These are phyloP conservation scores for Fusarium sp. DNA, from an alignment of 2,329 filamentous ascomycete species.

Conservation along the genomic window DNA sequence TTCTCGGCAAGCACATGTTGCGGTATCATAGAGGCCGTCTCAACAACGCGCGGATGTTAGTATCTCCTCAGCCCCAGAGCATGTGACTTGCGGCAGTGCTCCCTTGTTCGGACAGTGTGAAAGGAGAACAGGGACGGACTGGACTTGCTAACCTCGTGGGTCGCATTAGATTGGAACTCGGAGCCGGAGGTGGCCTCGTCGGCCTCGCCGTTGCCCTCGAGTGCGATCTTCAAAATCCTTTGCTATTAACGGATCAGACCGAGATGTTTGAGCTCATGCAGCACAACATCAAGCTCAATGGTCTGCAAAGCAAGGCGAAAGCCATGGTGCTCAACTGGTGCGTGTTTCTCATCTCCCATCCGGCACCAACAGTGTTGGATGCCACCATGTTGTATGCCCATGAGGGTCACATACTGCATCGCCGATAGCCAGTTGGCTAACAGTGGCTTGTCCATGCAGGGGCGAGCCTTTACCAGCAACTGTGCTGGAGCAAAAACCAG, in stretches of 20 bases:
- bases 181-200: slow-evolving; percentile 89
- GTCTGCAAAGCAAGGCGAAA: slow-evolving; percentile 67
- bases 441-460: slow-evolving; percentile 52
- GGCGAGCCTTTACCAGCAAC: slow-evolving; percentile 64
- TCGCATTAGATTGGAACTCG: slow-evolving; percentile 77
- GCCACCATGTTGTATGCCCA: background rate
- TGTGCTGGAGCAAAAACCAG: slow-evolving; percentile 66
- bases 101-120: slow-evolving; percentile 18
- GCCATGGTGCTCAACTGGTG: slow-evolving; percentile 83
- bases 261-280: slow-evolving; percentile 87
- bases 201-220: slow-evolving; percentile 69
- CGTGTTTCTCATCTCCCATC: slow-evolving; percentile 43
- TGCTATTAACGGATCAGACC: slow-evolving; percentile 86
- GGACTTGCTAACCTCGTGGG: slow-evolving; percentile 36
- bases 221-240: slow-evolving; percentile 59
- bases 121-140: slow-evolving; percentile 5
- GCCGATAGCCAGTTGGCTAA: slow-evolving; percentile 31
- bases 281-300: slow-evolving; percentile 85
- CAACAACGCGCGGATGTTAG: slow-evolving; percentile 72
- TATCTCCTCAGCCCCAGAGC: slow-evolving; percentile 17
- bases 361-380: slow-evolving; percentile 37
- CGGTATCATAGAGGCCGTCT: slow-evolving; percentile 72
- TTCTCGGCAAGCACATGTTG: slow-evolving; percentile 85
- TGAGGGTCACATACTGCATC: background rate
- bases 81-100: slow-evolving; percentile 18